Percentiles rank a stretch among this genome's conserved stretches.
Evolutionary conservation across 768 basidiomycete species (phyloP).

Genomic region (Suillus subalutaceus): DNA sequence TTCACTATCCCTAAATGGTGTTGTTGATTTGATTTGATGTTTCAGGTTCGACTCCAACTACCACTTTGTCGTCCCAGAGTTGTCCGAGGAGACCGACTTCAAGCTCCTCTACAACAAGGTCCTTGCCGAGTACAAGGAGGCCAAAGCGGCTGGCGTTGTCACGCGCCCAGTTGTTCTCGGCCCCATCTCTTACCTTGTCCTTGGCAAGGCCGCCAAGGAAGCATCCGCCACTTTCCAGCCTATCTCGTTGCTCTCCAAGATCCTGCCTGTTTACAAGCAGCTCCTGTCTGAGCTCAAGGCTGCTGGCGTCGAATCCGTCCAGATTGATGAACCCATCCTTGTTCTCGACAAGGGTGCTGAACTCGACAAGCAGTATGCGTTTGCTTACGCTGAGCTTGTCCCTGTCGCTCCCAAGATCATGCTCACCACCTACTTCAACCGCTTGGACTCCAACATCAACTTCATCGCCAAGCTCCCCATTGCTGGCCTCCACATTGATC

Average conservation of each 20-base stretch:
- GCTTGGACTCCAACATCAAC: constrained; percentile 89
- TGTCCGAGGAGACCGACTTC: constrained; percentile 89
- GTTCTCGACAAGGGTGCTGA: constrained; percentile 83
- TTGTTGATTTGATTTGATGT: constrained; percentile 12
- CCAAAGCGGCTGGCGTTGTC: constrained; percentile 81
- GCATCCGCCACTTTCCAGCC: constrained; percentile 86
- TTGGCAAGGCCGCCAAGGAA: constrained; percentile 90
- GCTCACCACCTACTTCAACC: constrained; percentile 95
- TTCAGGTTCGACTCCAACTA: constrained; percentile 97
- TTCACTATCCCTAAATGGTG: neutral
- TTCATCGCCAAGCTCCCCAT: constrained; percentile 92
- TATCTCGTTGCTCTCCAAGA: constrained; percentile 84
- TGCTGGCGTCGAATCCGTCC: constrained; percentile 93
- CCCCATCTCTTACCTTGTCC: constrained; percentile 91
- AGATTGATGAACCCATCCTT: constrained; percentile 96
- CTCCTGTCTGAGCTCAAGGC: constrained; percentile 89
- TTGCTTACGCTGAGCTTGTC: constrained; percentile 80
- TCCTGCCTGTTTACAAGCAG: constrained; percentile 90
- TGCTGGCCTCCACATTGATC: constrained; percentile 93
- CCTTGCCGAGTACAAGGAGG: constrained; percentile 92
- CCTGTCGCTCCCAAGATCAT: constrained; percentile 89
- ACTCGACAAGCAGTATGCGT: constrained; percentile 77
- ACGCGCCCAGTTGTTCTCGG: constrained; percentile 97
- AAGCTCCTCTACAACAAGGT: constrained; percentile 96
- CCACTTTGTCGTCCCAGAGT: constrained; percentile 97